These are phyloP conservation scores for Beta lomatogona DNA, from an alignment of 179 eudicot species.

Conservation along the genomic window DNA sequence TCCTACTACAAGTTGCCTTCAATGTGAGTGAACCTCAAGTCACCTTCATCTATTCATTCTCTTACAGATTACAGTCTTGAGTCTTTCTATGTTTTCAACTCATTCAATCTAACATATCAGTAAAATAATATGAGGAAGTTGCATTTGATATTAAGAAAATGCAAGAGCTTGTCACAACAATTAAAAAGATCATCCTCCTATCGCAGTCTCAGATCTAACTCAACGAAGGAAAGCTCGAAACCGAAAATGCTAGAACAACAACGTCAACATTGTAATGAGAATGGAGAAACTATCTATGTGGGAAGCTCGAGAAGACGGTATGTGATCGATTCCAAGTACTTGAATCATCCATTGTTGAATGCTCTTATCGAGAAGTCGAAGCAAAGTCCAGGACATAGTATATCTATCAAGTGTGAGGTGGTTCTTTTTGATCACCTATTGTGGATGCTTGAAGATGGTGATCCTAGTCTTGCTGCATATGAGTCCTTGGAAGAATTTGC, in stretches of 20 bases:
- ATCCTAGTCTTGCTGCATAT: slow-evolving; percentile 36
- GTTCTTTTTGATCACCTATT: slow-evolving; percentile 74
- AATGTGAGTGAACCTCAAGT: slow-evolving; percentile 29
- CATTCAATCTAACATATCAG: not conserved
- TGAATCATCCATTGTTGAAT: slow-evolving; percentile 62
- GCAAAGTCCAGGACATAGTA: slow-evolving; percentile 20
- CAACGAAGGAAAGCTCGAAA: slow-evolving; percentile 41
- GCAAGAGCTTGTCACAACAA: slow-evolving; percentile 72
- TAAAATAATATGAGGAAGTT: slow-evolving; percentile 52
- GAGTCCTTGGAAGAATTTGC: slow-evolving; percentile 60
- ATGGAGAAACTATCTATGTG: slow-evolving; percentile 49
- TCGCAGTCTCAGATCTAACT: slow-evolving; percentile 50
- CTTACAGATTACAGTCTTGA: too few species aligned
- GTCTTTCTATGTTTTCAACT: not conserved
- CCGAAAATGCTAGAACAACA: not conserved
- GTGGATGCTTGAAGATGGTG: slow-evolving; percentile 82
- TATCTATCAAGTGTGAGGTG: slow-evolving; percentile 62
- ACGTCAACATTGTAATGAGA: slow-evolving; percentile 22
- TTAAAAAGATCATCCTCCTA: slow-evolving; percentile 55
- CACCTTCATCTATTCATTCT: slow-evolving; percentile 12
- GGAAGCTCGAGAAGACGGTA: slow-evolving; percentile 68
- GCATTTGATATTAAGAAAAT: slow-evolving; percentile 55
- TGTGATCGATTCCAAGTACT: slow-evolving; percentile 53
- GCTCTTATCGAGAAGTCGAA: slow-evolving; percentile 62
- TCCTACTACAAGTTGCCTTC: slow-evolving; percentile 19